Base-by-base conservation (phyloP, 352 stramenopile genomes). In the Globisporangium parvum region DNA sequence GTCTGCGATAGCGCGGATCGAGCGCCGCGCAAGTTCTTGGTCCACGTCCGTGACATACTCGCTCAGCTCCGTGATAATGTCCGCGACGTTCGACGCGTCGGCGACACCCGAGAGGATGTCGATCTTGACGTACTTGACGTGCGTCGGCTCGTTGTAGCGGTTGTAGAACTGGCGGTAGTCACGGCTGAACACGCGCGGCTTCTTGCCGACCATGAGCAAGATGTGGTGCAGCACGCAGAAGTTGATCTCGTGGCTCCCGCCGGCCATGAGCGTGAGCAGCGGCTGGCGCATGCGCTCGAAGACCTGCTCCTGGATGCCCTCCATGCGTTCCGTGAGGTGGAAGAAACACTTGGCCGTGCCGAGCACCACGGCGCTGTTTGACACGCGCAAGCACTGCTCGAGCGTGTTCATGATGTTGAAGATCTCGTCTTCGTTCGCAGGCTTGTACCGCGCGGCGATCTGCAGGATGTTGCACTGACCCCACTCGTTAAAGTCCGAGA, bases 401-500 rank as follows among this genome's bases (percentile, higher is more conserved):
- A 97, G 69, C 20, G 91, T 89, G 70, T 98, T 98, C 97, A 99
- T 99, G 61, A 99, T 99, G 59, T 91, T 94, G 69, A 98, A 99
- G 0, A 89, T 88, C 67, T 99, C 96, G 39, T 98, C 91, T 35
- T 99, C 91, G 46, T 87, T 88, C 26, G 75, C 79, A 14, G 97
- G 93, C 68, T 96, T 95, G 82, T 99, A 99, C 55, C 88, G 77
- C 53, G 87, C 79, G 40, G 97, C 82, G 42, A 99, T 85, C 56
- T 98, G 77, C 47, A 99, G 77, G 11, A 99, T 93, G 68, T 97
- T 91, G 55, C 96, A 96, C 60, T 99, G 87, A 15, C 96, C 96
- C 93, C 98, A 99, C 76, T 99, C 97, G 64, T 97, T 98, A 67
- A 99, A 99, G 74, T 99, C 96, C 54, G 96, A 91, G 63, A 99